Percentiles rank a stretch among this genome's conserved stretches.
phyloP scores from a whole-genome alignment of 768 basidiomycete genomes.

The Zangia roseola region DNA sequence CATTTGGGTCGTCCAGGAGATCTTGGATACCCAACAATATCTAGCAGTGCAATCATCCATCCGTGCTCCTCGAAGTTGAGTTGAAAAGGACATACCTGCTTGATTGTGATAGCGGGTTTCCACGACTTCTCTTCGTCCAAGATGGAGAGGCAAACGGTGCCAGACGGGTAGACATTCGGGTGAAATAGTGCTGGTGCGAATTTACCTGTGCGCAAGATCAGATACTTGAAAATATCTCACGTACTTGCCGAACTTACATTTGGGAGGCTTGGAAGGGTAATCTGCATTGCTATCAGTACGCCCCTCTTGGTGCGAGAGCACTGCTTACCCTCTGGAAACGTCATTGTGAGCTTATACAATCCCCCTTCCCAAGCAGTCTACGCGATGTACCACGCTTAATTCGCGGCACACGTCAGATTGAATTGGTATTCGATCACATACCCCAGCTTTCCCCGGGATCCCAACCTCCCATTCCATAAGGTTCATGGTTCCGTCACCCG shows the following conservation, averaged over 20 bases:
- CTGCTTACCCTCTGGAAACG: conserved; percentile 86
- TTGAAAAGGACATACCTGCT: conserved; percentile 63
- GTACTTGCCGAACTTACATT: conserved; percentile 55
- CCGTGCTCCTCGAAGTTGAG: neutral
- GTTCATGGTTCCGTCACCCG: conserved; percentile 91
- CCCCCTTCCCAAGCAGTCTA: conserved; percentile 98
- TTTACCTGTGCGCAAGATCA: conserved; percentile 65
- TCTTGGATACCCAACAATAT: conserved; percentile 96
- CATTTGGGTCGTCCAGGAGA: conserved; percentile 91
- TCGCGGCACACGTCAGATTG: conserved; percentile 7
- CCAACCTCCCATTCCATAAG: conserved; percentile 99
- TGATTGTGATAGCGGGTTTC: conserved; percentile 99
- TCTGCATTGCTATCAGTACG: conserved; percentile 45
- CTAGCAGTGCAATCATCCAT: conserved; percentile 39
- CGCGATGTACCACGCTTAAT: conserved; percentile 13
- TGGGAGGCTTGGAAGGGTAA: conserved; percentile 94
- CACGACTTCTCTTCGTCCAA: conserved; percentile 98
- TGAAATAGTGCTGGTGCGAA: conserved; percentile 95
- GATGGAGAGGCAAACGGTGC: conserved; percentile 97
- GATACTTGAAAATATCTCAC: neutral
- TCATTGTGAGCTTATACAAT: conserved; percentile 91
- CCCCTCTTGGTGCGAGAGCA: neutral
- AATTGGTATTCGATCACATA: conserved; percentile 43
- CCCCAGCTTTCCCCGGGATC: conserved; percentile 89
- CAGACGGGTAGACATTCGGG: conserved; percentile 98